Evolutionary conservation across 179 eudicot species (phyloP), one percentile per base, ranked within the genome.

Genomic region (Drosera spatulata): DNA sequence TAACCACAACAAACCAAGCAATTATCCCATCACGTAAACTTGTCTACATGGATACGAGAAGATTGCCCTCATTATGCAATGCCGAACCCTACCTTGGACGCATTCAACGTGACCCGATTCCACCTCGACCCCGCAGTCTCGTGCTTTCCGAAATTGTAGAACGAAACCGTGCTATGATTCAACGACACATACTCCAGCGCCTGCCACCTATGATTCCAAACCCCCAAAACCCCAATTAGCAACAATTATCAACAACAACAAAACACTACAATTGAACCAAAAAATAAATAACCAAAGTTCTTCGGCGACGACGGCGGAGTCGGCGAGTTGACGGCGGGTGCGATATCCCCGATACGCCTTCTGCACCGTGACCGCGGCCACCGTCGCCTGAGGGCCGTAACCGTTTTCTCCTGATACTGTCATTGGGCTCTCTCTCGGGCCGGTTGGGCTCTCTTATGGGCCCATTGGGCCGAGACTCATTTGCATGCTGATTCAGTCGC

Each of bases 321-420:
- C 97, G 9, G 97, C 95, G 38, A 90, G 70, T 77, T 81, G 59
- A 45, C 97, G 90, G 39, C 97, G 82, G 2, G 97, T 85, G 13
- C 95, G 97, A 55, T 83, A 90, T 37, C 97, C 76, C 71, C 95
- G 65, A 50, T 90, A 90, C n/a, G 77, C 82, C 78, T 87, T 90
- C 85, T 90, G 97, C 37, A 90, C 62, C 64, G 59, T 79, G 56
- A 77, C 79, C 6, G 87, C 97, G 0, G 95, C 95, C 14, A 9
- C 14, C 41, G 52, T 68, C 58, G 50, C 33, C 33, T 22, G 33
- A 22, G 33, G 33, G 33, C 33, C 33, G 33, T 22, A 22, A 22
- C 33, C 33, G 33, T 22, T 22, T 22, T 22, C 33, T 22, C 33
- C 33, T 22, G 33, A 22, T 22, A 22, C 33, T 22, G 33, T 22